phyloP scores from a whole-genome alignment of 257 asterid genomes.

The Leptodermis oblonga region DNA sequence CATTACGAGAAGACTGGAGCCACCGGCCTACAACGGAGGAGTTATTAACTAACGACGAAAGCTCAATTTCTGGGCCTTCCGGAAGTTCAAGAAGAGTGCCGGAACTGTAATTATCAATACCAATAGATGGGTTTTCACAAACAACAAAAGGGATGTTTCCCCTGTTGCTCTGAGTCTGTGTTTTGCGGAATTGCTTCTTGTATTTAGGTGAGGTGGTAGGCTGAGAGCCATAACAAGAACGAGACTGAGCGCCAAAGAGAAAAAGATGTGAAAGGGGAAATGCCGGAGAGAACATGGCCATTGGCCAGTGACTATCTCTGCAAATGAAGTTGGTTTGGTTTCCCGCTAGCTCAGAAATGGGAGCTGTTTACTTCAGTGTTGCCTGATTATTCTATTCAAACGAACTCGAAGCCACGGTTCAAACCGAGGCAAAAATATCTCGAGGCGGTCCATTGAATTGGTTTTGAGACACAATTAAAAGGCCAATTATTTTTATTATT shows the following conservation, averaged over 20 bases:
- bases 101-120: slow-evolving; percentile 8
- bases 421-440: too few relatives aligned
- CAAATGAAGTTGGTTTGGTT: slow-evolving; percentile 4
- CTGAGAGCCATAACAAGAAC: too few relatives aligned
- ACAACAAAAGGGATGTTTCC: slow-evolving; percentile 13
- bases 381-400: neutral
- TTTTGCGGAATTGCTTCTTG: slow-evolving; percentile 15
- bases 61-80: slow-evolving; percentile 7
- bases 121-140: slow-evolving; percentile 15
- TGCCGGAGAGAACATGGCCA: slow-evolving; percentile 47
- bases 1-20: slow-evolving; percentile 51
- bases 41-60: slow-evolving; percentile 18
- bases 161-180: slow-evolving; percentile 9
- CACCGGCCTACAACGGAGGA: slow-evolving; percentile 36
- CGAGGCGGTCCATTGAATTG: too few relatives aligned
- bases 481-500: too few relatives aligned
- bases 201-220: too few relatives aligned
- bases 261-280: slow-evolving; percentile 25
- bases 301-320: neutral
- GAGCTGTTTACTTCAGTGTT: too few relatives aligned
- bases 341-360: slow-evolving; percentile 3
- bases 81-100: neutral
- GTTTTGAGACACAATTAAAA: too few relatives aligned
- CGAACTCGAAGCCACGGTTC: too few relatives aligned
- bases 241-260: slow-evolving; percentile 29